Conservation (phyloP, 2,329 filamentous ascomycete species). For the Pestalotiopsis sp. region DNA sequence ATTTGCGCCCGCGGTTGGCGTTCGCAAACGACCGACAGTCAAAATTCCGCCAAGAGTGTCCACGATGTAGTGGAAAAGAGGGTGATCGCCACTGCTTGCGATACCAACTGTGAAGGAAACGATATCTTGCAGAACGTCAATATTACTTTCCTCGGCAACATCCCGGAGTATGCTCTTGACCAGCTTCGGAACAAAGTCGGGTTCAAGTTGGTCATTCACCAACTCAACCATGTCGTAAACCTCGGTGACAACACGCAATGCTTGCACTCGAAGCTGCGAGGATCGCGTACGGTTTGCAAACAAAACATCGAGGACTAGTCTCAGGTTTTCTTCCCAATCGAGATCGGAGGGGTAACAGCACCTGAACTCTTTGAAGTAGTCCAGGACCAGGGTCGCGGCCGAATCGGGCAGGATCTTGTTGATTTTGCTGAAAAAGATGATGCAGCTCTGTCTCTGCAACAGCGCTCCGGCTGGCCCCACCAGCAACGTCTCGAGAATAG, state of each 20-base stretch:
- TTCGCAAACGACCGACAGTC: constrained; percentile 47
- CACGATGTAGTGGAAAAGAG: constrained; percentile 62
- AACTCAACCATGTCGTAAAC: constrained; percentile 62
- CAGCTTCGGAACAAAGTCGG: constrained; percentile 59
- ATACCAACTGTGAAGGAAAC: constrained; percentile 68
- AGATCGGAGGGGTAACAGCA: constrained; percentile 73
- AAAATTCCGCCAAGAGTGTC: constrained; percentile 55
- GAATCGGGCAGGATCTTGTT: constrained; percentile 66
- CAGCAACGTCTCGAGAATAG: constrained; percentile 52
- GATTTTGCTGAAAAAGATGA: constrained; percentile 67
- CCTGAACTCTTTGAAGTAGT: constrained; percentile 69
- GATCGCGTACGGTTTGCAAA: constrained; percentile 64
- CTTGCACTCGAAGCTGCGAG: constrained; percentile 62
- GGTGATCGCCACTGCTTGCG: constrained; percentile 59
- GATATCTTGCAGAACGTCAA: constrained; percentile 64
- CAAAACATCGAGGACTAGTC: constrained; percentile 62
- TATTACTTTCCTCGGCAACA: constrained; percentile 65
- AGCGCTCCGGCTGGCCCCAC: constrained; percentile 52
- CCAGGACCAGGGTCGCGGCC: constrained; percentile 64
- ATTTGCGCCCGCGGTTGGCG: constrained; percentile 37
- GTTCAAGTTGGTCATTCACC: constrained; percentile 60
- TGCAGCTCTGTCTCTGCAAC: constrained; percentile 66
- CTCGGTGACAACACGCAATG: constrained; percentile 62
- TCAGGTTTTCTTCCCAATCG: constrained; percentile 67
- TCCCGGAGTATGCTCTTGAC: constrained; percentile 63